Conservation (phyloP, 2,329 filamentous ascomycete species). For the Microsporum audouinii region DNA sequence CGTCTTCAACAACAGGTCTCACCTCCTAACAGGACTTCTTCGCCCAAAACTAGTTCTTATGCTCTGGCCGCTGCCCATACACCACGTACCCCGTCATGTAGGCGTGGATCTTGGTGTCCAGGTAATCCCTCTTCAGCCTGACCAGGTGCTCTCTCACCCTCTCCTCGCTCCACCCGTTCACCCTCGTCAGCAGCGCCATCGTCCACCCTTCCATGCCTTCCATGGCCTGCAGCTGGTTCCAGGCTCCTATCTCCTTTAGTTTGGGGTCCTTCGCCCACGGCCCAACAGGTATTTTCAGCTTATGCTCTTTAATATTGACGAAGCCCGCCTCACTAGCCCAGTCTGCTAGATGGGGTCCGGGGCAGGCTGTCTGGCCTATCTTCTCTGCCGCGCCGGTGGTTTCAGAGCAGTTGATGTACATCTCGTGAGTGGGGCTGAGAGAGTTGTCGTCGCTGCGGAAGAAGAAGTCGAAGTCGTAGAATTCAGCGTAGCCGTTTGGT, state of each 20-base stretch:
- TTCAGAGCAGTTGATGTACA: conserved; percentile 7
- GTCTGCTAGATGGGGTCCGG: conserved; percentile 8
- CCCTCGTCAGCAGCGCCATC: conserved; percentile 13
- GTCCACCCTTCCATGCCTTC: conserved; percentile 17
- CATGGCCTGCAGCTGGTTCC: conserved; percentile 13
- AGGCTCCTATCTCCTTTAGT: conserved; percentile 17
- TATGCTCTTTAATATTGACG: conserved; percentile 16
- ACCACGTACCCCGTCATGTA: conserved; percentile 7
- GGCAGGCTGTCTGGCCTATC: conserved; percentile 14
- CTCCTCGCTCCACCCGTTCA: conserved; percentile 16
- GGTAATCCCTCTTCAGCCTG: conserved; percentile 7
- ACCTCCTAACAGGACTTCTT: too few relatives aligned
- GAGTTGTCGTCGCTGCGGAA: conserved; percentile 9
- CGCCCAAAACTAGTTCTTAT: neutral
- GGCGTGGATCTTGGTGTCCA: conserved; percentile 9
- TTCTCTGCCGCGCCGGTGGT: conserved; percentile 1
- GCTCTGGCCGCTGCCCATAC: conserved; percentile 9
- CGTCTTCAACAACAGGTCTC: neutral
- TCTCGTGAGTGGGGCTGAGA: conserved; percentile 9
- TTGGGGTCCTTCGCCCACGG: conserved; percentile 22
- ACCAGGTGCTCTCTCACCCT: conserved; percentile 8
- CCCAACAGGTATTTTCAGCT: conserved; percentile 19
- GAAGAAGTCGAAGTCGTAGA: conserved; percentile 19
- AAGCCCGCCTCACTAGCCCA: conserved; percentile 20
- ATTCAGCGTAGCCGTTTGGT: conserved; percentile 30